Evolutionary conservation across 2,329 filamentous ascomycete species (phyloP).

Genomic region (Colletotrichum abscissum): DNA sequence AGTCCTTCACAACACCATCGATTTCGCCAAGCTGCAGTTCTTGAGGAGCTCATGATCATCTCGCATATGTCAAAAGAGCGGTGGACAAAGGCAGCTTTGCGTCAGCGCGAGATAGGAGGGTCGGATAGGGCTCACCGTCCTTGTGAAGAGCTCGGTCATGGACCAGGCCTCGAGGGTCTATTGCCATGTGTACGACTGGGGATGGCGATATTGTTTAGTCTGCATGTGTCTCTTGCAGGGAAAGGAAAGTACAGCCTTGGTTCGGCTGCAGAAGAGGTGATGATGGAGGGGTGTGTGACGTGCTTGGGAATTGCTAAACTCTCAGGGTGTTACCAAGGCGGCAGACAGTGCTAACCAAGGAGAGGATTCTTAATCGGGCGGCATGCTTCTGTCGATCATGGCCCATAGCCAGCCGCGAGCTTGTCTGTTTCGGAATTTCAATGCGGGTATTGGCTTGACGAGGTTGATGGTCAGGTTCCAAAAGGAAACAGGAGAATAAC

Average conservation of each 20-base stretch:
- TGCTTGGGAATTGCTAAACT: neutral
- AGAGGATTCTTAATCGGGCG: slow-evolving; percentile 29
- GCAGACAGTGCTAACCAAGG: slow-evolving; percentile 10
- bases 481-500: slow-evolving; percentile 30
- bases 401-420: slow-evolving; percentile 9
- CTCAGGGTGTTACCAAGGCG: slow-evolving; percentile 7
- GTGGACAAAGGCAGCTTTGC: slow-evolving; percentile 25
- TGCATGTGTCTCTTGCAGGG: slow-evolving; percentile 28
- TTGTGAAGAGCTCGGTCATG: slow-evolving; percentile 24
- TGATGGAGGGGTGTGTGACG: slow-evolving; percentile 24
- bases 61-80: slow-evolving; percentile 32
- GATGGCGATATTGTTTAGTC: slow-evolving; percentile 16
- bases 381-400: slow-evolving; percentile 26
- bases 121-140: slow-evolving; percentile 27
- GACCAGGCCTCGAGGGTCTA: slow-evolving; percentile 15
- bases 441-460: slow-evolving; percentile 13
- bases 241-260: slow-evolving; percentile 34
- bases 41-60: slow-evolving; percentile 30
- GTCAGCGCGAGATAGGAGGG: slow-evolving; percentile 11
- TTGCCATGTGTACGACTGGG: slow-evolving; percentile 24
- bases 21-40: slow-evolving; percentile 25
- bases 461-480: slow-evolving; percentile 16
- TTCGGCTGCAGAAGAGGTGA: slow-evolving; percentile 17
- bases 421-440: slow-evolving; percentile 29
- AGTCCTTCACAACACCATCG: slow-evolving; percentile 13